A percentile compares a stretch with the other conserved stretches of the same genome.
Conservation (phyloP, 1,284 basidiomycete genomes). For the Cystobasidiaceae sp. region DNA sequence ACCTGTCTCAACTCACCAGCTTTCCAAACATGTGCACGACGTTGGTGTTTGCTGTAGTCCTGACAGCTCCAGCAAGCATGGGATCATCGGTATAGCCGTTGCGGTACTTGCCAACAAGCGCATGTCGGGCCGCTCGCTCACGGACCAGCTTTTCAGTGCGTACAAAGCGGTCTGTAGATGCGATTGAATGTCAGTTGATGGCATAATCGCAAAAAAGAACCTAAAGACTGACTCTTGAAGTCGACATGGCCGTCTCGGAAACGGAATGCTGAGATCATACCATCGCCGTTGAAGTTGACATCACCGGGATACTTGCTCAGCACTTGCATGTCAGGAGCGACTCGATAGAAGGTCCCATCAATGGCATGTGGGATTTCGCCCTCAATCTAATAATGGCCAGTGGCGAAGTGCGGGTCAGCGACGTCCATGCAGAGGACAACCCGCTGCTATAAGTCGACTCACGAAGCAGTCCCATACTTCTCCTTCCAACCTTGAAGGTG, state of each 20-base stretch:
- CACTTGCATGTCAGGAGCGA: neutral
- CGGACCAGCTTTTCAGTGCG: slow-evolving; percentile 4
- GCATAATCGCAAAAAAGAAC: neutral
- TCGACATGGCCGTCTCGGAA: slow-evolving; percentile 2
- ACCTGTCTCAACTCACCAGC: neutral
- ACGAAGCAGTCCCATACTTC: slow-evolving; percentile 1
- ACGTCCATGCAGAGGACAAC: neutral
- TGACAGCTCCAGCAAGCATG: neutral
- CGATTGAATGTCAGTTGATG: neutral
- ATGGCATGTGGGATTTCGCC: too few species aligned
- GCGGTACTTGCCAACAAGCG: slow-evolving; percentile 7
- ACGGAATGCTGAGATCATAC: slow-evolving; percentile 5
- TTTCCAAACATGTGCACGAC: neutral
- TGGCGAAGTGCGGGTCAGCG: too few species aligned
- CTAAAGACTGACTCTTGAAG: neutral
- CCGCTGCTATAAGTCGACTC: neutral
- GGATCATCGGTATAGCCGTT: slow-evolving; percentile 7
- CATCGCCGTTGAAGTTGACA: slow-evolving; percentile 10
- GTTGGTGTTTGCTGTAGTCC: neutral
- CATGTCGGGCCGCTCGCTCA: neutral
- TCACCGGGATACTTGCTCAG: neutral
- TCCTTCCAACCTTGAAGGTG: neutral
- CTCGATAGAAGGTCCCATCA: neutral
- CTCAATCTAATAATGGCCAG: too few species aligned
- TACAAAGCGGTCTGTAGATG: neutral